Evolutionary conservation across 345 rosid species (phyloP).

Genomic region (Eucalyptus curtisii): DNA sequence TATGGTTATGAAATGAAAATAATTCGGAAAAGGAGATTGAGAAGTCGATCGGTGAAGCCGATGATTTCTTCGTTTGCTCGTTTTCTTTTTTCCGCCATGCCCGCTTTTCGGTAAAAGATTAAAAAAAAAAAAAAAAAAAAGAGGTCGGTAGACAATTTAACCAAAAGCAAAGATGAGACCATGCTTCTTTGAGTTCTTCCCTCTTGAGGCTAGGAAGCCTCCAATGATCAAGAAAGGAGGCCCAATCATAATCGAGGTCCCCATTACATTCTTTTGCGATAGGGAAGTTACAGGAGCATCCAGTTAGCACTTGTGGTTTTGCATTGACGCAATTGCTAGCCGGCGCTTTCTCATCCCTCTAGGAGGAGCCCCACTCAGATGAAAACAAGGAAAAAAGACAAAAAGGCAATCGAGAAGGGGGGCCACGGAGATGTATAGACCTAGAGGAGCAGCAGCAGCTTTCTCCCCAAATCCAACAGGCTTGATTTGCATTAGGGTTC

Average conservation of each 20-base stretch:
- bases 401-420: background rate
- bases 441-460: background rate
- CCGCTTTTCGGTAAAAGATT: background rate
- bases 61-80: background rate
- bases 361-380: background rate
- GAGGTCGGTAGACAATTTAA: background rate
- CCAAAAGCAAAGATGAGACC: background rate
- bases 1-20: background rate
- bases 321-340: background rate
- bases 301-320: background rate
- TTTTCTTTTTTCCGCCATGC: background rate
- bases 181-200: background rate
- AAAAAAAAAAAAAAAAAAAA: background rate
- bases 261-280: background rate
- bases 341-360: background rate
- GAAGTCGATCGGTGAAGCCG: background rate
- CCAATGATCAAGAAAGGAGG: background rate
- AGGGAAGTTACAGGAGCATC: background rate
- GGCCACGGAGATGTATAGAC: background rate
- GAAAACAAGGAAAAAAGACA: fast-evolving
- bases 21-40: background rate
- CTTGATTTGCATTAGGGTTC: background rate
- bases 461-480: background rate
- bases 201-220: background rate
- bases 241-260: background rate